Conservation (phyloP, 305 asterid genomes). For the Striga hermonthica region DNA sequence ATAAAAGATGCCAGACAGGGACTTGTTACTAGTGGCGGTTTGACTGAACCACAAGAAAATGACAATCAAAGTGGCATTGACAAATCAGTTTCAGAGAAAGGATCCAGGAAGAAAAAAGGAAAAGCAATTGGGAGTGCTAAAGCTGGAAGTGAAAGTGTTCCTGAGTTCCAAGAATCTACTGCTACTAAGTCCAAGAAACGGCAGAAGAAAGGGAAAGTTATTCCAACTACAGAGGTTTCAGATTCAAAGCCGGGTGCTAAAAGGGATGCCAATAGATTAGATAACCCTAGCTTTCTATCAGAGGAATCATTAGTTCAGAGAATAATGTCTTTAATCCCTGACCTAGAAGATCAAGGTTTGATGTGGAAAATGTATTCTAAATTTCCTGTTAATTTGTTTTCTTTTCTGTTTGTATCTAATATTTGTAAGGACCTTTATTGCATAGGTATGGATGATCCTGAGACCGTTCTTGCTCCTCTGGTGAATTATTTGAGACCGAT, state of each 20-base stretch:
- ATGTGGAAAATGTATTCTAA: constrained; percentile 21
- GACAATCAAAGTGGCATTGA: constrained; percentile 48
- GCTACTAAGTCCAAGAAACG: constrained; percentile 70
- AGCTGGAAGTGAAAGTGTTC: constrained; percentile 52
- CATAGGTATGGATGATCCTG: constrained; percentile 67
- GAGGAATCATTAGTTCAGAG: constrained; percentile 74
- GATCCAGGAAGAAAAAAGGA: constrained; percentile 82
- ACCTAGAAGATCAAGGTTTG: constrained; percentile 83
- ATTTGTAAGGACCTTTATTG: constrained; percentile 28
- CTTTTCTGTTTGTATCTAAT: constrained; percentile 7
- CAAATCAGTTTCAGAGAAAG: constrained; percentile 65
- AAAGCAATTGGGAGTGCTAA: constrained; percentile 63
- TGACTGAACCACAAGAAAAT: constrained; percentile 55
- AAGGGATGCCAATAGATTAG: constrained; percentile 59
- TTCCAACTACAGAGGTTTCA: constrained; percentile 51
- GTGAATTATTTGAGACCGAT: constrained; percentile 77
- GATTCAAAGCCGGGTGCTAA: constrained; percentile 62
- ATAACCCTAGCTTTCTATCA: constrained; percentile 52
- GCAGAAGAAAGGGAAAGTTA: constrained; percentile 66
- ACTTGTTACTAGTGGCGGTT: constrained; percentile 43
- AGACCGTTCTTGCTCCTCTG: constrained; percentile 73
- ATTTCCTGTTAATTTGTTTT: constrained; percentile 29
- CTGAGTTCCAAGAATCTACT: constrained; percentile 56
- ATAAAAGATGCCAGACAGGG: constrained; percentile 49
- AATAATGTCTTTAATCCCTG: constrained; percentile 70